Evolutionary conservation across 129 eudicot species (phyloP), one percentile per base, ranked within the genome.

Genomic region (Flaveria trinervia): DNA sequence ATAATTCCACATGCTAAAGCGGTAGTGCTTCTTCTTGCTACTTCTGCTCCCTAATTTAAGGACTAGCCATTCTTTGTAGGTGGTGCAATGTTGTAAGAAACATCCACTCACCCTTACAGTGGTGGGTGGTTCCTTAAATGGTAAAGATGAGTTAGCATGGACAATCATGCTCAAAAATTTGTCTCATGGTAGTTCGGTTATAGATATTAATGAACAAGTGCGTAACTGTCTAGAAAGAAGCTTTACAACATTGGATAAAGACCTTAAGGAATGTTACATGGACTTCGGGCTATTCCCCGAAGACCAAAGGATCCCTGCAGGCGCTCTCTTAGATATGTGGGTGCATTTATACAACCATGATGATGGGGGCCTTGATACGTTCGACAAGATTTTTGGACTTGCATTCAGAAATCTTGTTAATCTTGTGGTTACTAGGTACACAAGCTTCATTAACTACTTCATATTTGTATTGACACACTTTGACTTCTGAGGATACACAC

Each of bases 321-420:
- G 73, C 10, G 59, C 78, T 13, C 83, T 86, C 13, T 71, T 72
- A 60, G 75, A 86, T 76, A 86, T 86, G 86, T 86, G 89, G 89
- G 86, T 54, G 67, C 86, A 82, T 68, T 64, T 80, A 44, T 79
- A 86, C 62, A 33, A 68, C 22, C 74, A 79, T 43, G 89, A 82
- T 18, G 77, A 72, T 12, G 74, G 44, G 54, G 86, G 81, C 16
- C 2, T 11, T 52, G 61, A 76, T 45, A 76, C 89, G n/a, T 49
- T 75, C 0, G 36, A 39, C 22, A 71, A 70, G 46, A 82, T 85
- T 43, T 3, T 10, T 45, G 77, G 75, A 52, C 86, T 86, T 28
- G 48, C 82, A 8, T 65, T 44, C 43, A 68, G 82, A 59, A 80
- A 76, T 76, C 86, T 85, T 57, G 80, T 79, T 73, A 68, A 72